A percentile compares a stretch with the other conserved stretches of the same genome.
Evolutionary conservation across 1,284 basidiomycete genomes (phyloP).

Genomic region (Cystobasidium slooffiae): DNA sequence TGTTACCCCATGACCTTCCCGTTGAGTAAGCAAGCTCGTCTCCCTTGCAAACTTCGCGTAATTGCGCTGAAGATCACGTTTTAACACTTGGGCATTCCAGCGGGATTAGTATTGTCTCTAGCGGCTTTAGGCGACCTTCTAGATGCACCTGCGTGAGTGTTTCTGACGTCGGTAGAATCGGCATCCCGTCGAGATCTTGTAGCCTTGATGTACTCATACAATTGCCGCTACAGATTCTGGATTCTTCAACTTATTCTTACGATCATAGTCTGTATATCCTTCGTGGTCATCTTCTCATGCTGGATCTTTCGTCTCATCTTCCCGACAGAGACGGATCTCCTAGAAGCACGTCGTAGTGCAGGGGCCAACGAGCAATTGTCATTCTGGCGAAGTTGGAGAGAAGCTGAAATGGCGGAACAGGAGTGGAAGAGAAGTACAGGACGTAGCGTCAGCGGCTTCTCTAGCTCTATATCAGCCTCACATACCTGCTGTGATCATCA

Average conservation of each 20-base stretch:
- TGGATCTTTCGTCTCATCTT: conserved; percentile 10
- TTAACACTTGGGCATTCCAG: not conserved
- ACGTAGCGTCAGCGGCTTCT: too few species aligned
- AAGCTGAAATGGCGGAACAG: conserved; percentile 10
- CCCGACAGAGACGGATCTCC: not conserved
- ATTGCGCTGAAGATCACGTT: not conserved
- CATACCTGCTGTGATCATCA: too few species aligned
- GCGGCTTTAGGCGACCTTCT: conserved; percentile 17
- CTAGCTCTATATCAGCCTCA: too few species aligned
- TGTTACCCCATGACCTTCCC: conserved; percentile 12
- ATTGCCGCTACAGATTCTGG: not conserved
- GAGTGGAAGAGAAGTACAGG: not conserved
- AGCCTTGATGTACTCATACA: not conserved
- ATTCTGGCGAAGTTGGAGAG: conserved; percentile 20
- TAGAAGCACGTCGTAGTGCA: conserved; percentile 1
- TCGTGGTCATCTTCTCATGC: conserved; percentile 27
- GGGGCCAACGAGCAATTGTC: conserved; percentile 3
- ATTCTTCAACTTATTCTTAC: conserved; percentile 13
- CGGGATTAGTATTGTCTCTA: conserved; percentile 3
- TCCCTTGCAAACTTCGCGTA: not conserved
- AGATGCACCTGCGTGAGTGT: not conserved
- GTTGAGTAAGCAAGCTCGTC: not conserved
- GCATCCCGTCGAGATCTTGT: not conserved
- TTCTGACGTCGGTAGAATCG: not conserved
- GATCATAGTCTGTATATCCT: not conserved